Base-by-base conservation (phyloP, 2,329 filamentous ascomycete species). In the Trematosphaeria pertusa region DNA sequence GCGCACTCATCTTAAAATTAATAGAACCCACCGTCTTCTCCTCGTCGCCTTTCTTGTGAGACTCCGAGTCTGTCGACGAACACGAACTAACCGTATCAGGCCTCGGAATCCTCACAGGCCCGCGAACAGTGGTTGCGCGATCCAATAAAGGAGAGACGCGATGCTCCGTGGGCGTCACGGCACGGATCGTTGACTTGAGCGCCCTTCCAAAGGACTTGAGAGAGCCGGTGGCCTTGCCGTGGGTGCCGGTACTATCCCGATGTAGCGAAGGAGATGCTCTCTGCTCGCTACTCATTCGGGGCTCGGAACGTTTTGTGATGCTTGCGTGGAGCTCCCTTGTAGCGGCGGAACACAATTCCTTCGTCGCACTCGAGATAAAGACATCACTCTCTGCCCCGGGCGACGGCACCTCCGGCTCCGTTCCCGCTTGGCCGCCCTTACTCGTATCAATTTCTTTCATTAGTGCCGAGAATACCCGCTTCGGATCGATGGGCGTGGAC, bases 101-200 rank as follows among this genome's bases (percentile, higher is more conserved):
- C 32, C 46, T 43, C 2, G 49, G 46, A 26, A 55, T 56, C 3
- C 50, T 41, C 6, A 52, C 46, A 2, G 12, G 22, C 2, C 50
- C 50, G 17, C 26, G 38, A 4, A 52, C 48, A 30, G 40, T 52
- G 6, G 7, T 26, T 3, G 24, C 33, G 3, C 41, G 47, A 15
- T 61, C 56, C 5, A 43, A 37, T 22, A 15, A 20, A 4, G 52
- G 46, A 1, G 48, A 54, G 4, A 40, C 38, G 12, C 37, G 52
- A 4, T 50, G 52, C 24, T 64, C 61, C 1, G 46, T 48, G n/a
- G 67, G 66, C 2, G 67, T 72, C 8, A 75, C 69, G 7, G 65
- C 58, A 7, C 72, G 64, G 37, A 75, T 73, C 0, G 72, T 74
- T 3, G 63, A 61, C 33, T 53, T 65, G n/a, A 70, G 58, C 9